phyloP scores from a whole-genome alignment of 768 basidiomycete species.

The Hericium erinaceus region DNA sequence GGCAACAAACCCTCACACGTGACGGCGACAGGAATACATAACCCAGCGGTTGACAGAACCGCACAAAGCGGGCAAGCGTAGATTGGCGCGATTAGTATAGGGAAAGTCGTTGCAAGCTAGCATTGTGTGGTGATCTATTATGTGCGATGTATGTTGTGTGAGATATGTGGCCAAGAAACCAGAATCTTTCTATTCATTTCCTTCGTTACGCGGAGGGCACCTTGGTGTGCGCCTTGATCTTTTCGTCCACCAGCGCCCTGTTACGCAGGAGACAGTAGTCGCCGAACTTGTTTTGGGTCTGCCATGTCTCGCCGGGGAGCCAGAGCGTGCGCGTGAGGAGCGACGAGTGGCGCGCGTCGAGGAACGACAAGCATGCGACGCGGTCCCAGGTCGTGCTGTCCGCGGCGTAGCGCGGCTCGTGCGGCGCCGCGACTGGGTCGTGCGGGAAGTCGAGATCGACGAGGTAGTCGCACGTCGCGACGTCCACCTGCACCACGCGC shows the following conservation, averaged over 20 bases:
- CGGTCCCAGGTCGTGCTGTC: conserved; percentile 70
- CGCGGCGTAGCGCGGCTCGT: conserved; percentile 75
- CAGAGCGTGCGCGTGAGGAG: conserved; percentile 70
- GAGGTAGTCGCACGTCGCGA: conserved; percentile 77
- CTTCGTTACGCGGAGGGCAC: too few species aligned
- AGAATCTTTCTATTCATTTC: too few species aligned
- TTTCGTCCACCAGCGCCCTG: conserved; percentile 25
- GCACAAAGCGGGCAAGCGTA: too few species aligned
- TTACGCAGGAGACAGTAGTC: conserved; percentile 87
- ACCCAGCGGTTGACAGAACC: too few species aligned
- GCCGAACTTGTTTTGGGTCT: conserved; percentile 65
- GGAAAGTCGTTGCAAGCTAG: too few species aligned
- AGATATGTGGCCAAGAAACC: too few species aligned
- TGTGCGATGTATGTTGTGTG: too few species aligned
- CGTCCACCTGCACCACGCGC: conserved; percentile 42
- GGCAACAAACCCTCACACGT: too few species aligned
- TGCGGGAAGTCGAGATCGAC: conserved; percentile 83
- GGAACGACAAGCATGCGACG: conserved; percentile 71
- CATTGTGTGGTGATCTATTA: too few species aligned
- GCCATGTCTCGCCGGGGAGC: conserved; percentile 67
- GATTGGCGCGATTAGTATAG: too few species aligned
- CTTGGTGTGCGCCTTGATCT: conserved; percentile 10
- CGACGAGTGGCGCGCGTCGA: conserved; percentile 71
- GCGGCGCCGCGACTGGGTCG: conserved; percentile 40
- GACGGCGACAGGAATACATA: too few species aligned